Evolutionary conservation across 345 rosid species (phyloP).

Genomic region (Microcos paniculata): DNA sequence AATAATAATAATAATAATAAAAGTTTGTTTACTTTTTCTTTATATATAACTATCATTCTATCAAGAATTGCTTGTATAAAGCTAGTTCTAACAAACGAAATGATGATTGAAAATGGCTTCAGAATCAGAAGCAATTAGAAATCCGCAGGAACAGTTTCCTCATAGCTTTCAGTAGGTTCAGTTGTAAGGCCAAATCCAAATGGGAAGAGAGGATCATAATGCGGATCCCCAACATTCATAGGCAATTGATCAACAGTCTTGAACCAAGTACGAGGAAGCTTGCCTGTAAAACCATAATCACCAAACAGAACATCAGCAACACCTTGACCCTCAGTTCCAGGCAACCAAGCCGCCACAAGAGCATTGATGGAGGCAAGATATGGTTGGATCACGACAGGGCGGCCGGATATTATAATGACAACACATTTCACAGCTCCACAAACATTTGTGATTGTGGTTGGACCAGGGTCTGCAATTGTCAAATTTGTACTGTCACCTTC

Average conservation of each 20-base stretch:
- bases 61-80: too few relatives aligned
- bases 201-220: constrained; percentile 61
- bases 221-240: constrained; percentile 62
- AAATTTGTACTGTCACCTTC: constrained; percentile 41
- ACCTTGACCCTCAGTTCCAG: constrained; percentile 58
- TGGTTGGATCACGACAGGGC: constrained; percentile 45
- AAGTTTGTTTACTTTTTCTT: too few relatives aligned
- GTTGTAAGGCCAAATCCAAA: constrained; percentile 59
- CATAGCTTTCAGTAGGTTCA: neutral
- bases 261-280: constrained; percentile 65
- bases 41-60: too few relatives aligned
- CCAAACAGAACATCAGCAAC: constrained; percentile 48
- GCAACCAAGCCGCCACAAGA: constrained; percentile 57
- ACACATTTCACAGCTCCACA: constrained; percentile 42
- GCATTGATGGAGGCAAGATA: constrained; percentile 32
- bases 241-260: constrained; percentile 67
- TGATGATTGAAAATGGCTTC: neutral
- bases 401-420: constrained; percentile 43
- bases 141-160: neutral
- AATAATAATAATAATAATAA: too few relatives aligned
- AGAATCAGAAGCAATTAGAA: neutral
- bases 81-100: too few relatives aligned
- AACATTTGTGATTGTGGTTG: constrained; percentile 35
- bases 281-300: constrained; percentile 51
- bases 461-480: constrained; percentile 47